phyloP scores from a whole-genome alignment of 495 filamentous ascomycete genomes.

The Aspergillus indologenus region DNA sequence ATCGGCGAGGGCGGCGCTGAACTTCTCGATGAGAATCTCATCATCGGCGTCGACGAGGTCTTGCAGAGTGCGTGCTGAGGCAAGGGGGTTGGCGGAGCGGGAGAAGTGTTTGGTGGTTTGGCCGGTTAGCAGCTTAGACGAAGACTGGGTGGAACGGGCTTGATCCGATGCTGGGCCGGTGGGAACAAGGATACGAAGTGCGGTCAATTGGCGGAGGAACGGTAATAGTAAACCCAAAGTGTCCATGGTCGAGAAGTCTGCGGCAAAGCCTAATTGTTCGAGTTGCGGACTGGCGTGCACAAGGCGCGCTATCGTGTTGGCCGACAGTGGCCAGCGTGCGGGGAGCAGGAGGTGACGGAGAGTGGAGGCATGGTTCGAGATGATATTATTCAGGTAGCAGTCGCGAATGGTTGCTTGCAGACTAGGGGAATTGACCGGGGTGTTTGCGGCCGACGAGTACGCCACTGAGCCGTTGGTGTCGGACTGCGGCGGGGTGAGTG shows the following conservation, averaged over 20 bases:
- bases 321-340: constrained; percentile 54
- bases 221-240: constrained; percentile 43
- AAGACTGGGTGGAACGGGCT: constrained; percentile 1
- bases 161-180: constrained; percentile 18
- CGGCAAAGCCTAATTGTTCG: constrained; percentile 55
- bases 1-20: constrained; percentile 35
- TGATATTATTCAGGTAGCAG: constrained; percentile 42
- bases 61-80: constrained; percentile 24
- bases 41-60: constrained; percentile 43
- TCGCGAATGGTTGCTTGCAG: constrained; percentile 36
- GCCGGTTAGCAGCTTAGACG: constrained; percentile 4
- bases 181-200: constrained; percentile 44
- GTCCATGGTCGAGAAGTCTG: constrained; percentile 43
- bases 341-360: constrained; percentile 55
- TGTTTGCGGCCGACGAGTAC: constrained; percentile 23
- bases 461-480: constrained; percentile 15
- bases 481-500: constrained; percentile 30
- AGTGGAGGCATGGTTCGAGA: constrained; percentile 47
- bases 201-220: constrained; percentile 46
- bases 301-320: constrained; percentile 46
- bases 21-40: constrained; percentile 27
- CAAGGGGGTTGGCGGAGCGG: constrained; percentile 11
- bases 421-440: constrained; percentile 27
- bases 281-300: constrained; percentile 55
- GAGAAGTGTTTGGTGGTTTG: neutral